Conservation (phyloP, 768 basidiomycete genomes). For the Wakefieldia striispora region DNA sequence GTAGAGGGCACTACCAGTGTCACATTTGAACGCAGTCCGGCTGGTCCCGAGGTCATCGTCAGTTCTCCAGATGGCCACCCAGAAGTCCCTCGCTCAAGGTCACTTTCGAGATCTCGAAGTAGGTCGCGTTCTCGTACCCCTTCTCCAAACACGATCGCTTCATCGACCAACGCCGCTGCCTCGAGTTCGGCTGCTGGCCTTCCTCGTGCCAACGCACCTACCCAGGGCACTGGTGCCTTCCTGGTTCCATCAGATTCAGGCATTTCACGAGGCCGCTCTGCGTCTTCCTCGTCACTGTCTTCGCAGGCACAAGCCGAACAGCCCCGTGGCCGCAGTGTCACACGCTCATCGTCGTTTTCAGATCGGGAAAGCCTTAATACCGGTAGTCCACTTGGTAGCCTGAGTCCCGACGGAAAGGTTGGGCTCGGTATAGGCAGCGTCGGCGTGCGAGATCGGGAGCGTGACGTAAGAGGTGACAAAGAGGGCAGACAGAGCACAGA, state of each 20-base stretch:
- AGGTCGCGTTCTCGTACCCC: constrained; percentile 46
- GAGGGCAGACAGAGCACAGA: constrained; percentile 29
- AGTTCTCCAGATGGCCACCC: constrained; percentile 34
- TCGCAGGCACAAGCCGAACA: constrained; percentile 32
- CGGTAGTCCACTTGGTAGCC: constrained; percentile 36
- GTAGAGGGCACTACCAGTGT: constrained; percentile 21
- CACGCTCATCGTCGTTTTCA: constrained; percentile 55
- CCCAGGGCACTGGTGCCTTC: constrained; percentile 21
- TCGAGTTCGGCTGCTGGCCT: constrained; percentile 6
- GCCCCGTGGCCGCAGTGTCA: constrained; percentile 51
- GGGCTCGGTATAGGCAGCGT: constrained; percentile 31
- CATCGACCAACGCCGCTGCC: constrained; percentile 11
- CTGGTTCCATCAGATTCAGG: constrained; percentile 25
- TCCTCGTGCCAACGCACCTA: constrained; percentile 10
- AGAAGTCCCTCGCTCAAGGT: constrained; percentile 33
- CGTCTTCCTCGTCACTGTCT: constrained; percentile 34
- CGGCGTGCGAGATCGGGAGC: constrained; percentile 35
- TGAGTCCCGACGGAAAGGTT: constrained; percentile 38
- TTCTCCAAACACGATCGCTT: constrained; percentile 34
- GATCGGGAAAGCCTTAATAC: constrained; percentile 43
- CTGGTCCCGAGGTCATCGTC: constrained; percentile 34
- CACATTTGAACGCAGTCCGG: constrained; percentile 3
- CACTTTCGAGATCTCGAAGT: constrained; percentile 33
- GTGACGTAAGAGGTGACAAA: constrained; percentile 19
- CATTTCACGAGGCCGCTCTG: constrained; percentile 26